Evolutionary conservation across 202 grass and related monocot genomes (phyloP).

Genomic region (Panicum hallii): DNA sequence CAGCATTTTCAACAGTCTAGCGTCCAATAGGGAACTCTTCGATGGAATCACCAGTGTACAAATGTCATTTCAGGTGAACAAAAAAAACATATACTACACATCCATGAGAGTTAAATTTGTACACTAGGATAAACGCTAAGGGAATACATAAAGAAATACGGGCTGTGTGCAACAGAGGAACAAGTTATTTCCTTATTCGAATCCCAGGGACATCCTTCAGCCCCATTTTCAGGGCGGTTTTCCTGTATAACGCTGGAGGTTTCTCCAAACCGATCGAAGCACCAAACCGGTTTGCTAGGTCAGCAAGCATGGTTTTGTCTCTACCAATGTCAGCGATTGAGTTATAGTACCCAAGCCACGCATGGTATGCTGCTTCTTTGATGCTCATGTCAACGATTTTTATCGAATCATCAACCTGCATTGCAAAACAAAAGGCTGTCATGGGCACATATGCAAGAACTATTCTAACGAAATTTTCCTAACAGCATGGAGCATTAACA

Average conservation of each 20-base stretch:
- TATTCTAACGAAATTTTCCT: not conserved
- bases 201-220: conserved; percentile 88
- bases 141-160: not conserved
- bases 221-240: conserved; percentile 91
- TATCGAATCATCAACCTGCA: conserved; percentile 86
- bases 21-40: not conserved
- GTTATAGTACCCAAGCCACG: conserved; percentile 93
- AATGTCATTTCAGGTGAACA: not conserved
- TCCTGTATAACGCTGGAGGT: conserved; percentile 73
- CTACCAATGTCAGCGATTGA: conserved; percentile 71
- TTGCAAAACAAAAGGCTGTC: not conserved
- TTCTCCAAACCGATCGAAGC: conserved; percentile 77
- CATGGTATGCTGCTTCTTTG: conserved; percentile 89
- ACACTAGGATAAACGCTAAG: not conserved
- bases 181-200: conserved; percentile 71
- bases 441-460: not conserved
- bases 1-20: too few relatives aligned
- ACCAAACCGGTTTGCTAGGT: conserved; percentile 77
- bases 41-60: not conserved
- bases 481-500: not conserved
- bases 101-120: not conserved
- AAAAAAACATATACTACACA: not conserved
- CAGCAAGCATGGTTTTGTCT: conserved; percentile 77
- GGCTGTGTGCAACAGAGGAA: not conserved
- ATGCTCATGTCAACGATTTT: conserved; percentile 83